A percentile compares a stretch with the other conserved stretches of the same genome.
Evolutionary conservation across 2,329 filamentous ascomycete genomes (phyloP).

Genomic region (Aspergillus quadrilineatus): DNA sequence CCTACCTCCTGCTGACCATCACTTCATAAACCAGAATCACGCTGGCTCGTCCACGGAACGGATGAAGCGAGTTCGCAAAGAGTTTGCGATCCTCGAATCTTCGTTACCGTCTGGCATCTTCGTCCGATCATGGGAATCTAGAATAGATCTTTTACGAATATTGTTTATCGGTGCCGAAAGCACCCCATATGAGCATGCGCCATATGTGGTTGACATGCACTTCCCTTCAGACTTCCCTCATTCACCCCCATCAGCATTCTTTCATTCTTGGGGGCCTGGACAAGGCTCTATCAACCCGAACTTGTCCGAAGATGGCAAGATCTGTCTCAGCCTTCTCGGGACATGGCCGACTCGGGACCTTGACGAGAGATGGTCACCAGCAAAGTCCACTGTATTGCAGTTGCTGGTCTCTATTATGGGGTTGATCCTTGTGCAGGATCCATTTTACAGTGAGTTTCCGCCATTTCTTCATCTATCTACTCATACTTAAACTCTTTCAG

Average conservation of each 20-base stretch:
- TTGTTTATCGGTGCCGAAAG: constrained; percentile 59
- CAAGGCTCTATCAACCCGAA: constrained; percentile 60
- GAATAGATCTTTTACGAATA: constrained; percentile 59
- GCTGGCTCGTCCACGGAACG: constrained; percentile 23
- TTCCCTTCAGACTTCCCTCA: constrained; percentile 52
- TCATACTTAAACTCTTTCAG: constrained; percentile 26
- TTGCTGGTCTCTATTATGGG: constrained; percentile 58
- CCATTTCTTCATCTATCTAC: background rate
- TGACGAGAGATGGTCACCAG: constrained; percentile 55
- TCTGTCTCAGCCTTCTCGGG: constrained; percentile 59
- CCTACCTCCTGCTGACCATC: constrained; percentile 44
- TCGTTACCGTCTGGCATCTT: constrained; percentile 58
- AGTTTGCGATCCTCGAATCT: constrained; percentile 57
- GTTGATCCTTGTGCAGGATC: constrained; percentile 58
- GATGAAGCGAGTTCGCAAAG: constrained; percentile 55
- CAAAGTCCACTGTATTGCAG: constrained; percentile 57
- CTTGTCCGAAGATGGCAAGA: constrained; percentile 62
- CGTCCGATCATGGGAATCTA: constrained; percentile 59
- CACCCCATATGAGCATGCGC: constrained; percentile 61
- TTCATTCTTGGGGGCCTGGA: constrained; percentile 59
- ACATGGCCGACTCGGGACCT: constrained; percentile 58
- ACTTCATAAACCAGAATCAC: constrained; percentile 33
- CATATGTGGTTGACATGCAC: constrained; percentile 61
- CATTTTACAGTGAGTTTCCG: constrained; percentile 55
- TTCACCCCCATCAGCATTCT: constrained; percentile 55